Conservation (phyloP, 352 stramenopile genomes). For the Globisporangium paddicum region DNA sequence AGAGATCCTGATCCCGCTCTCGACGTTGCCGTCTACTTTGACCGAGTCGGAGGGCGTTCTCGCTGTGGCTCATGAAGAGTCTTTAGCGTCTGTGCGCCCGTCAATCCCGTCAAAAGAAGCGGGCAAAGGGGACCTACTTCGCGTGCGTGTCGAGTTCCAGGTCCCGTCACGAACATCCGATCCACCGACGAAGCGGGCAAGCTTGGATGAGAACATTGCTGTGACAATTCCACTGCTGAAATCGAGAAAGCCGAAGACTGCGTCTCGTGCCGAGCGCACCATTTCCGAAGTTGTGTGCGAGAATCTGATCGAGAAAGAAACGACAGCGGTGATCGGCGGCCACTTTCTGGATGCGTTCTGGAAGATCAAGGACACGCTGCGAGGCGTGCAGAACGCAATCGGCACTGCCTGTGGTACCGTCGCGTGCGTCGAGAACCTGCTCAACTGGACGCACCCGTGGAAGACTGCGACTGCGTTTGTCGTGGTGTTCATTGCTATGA, state of each 20-base stretch:
- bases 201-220: slow-evolving; percentile 3
- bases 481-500: slow-evolving; percentile 32
- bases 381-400: slow-evolving; percentile 71
- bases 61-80: background rate
- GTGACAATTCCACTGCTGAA: background rate
- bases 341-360: slow-evolving; percentile 76
- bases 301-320: slow-evolving; percentile 64
- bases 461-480: slow-evolving; percentile 69
- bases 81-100: background rate
- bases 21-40: slow-evolving; percentile 23
- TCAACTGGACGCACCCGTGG: slow-evolving; percentile 88
- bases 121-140: slow-evolving; percentile 30
- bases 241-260: slow-evolving; percentile 10
- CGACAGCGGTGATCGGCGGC: slow-evolving; percentile 54
- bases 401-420: slow-evolving; percentile 61
- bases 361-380: slow-evolving; percentile 83
- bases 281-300: slow-evolving; percentile 74
- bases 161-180: background rate
- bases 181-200: slow-evolving; percentile 5
- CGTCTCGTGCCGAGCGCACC: slow-evolving; percentile 43
- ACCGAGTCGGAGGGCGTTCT: background rate
- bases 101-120: slow-evolving; percentile 7
- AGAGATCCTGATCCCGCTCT: slow-evolving; percentile 32
- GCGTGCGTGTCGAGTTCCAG: slow-evolving; percentile 50
- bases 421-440: slow-evolving; percentile 71